These are phyloP conservation scores for Yarrowia divulgata DNA, from an alignment of 805 yeast genomes.

Conservation along the genomic window DNA sequence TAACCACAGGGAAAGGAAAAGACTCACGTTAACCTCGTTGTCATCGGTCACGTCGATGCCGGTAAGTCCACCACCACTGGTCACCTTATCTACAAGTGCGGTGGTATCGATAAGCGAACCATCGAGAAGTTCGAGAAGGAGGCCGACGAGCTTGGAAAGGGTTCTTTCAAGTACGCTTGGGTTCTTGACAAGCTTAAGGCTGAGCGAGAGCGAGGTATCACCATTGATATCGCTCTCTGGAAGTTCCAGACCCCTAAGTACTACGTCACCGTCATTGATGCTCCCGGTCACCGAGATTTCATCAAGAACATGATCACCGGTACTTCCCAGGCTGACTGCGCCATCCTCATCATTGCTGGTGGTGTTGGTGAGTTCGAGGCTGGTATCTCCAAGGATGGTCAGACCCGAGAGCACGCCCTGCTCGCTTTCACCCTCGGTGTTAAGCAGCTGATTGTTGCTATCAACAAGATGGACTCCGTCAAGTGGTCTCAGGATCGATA, in stretches of 20 bases:
- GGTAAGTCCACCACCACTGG: slow-evolving; percentile 99
- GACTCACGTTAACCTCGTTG: slow-evolving; percentile 99
- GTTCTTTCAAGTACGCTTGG: slow-evolving; percentile 98
- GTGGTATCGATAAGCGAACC: slow-evolving; percentile 98
- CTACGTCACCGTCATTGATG: slow-evolving; percentile 90
- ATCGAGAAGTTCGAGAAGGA: slow-evolving; percentile 98
- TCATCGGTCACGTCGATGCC: slow-evolving; percentile 99
- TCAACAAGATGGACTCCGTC: slow-evolving; percentile 95
- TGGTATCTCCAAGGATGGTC: slow-evolving; percentile 94
- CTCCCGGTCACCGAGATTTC: slow-evolving; percentile 97
- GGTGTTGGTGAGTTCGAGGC: slow-evolving; percentile 96
- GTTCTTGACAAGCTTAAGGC: slow-evolving; percentile 94
- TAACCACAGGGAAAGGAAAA: slow-evolving; percentile 82
- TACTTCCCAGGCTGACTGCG: slow-evolving; percentile 93
- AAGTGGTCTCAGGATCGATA: slow-evolving; percentile 85
- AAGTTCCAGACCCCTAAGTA: slow-evolving; percentile 91
- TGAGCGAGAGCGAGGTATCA: slow-evolving; percentile 97
- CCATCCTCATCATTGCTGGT: slow-evolving; percentile 88
- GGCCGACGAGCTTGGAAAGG: slow-evolving; percentile 96
- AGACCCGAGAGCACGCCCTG: slow-evolving; percentile 94
- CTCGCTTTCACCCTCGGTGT: slow-evolving; percentile 91
- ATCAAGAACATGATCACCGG: slow-evolving; percentile 96
- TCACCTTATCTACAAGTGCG: slow-evolving; percentile 99
- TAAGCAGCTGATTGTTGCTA: slow-evolving; percentile 83
- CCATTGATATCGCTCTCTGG: slow-evolving; percentile 92